A percentile compares a stretch with the other conserved stretches of the same genome.
These are phyloP conservation scores for Cicer yamashitae DNA, from an alignment of 306 rosid genomes.

Conservation along the genomic window DNA sequence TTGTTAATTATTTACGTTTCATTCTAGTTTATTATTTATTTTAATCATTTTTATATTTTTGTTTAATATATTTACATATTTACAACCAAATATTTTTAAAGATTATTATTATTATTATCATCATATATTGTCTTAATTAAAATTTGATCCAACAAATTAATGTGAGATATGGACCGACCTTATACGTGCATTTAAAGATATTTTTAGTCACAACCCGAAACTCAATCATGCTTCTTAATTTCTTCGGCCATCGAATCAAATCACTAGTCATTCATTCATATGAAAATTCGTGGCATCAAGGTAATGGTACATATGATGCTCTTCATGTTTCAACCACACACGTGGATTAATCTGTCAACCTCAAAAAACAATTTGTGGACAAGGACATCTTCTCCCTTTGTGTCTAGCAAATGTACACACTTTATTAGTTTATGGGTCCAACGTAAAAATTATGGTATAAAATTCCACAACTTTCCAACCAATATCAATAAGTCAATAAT, in stretches of 20 bases:
- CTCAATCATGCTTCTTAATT: constrained; percentile 9
- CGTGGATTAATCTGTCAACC: constrained; percentile 44
- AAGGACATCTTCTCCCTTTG: constrained; percentile 41
- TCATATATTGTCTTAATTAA: background rate
- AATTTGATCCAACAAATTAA: background rate
- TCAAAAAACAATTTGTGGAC: constrained; percentile 58
- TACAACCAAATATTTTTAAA: background rate
- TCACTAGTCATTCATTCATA: background rate
- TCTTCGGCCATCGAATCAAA: constrained; percentile 13
- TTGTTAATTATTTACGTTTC: background rate
- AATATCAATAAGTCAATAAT: constrained; percentile 49
- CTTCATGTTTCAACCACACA: constrained; percentile 56
- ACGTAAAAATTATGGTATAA: constrained; percentile 20
- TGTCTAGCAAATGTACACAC: constrained; percentile 33
- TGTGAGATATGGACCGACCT: background rate
- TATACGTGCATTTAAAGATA: background rate
- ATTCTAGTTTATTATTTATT: background rate
- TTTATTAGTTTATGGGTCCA: constrained; percentile 35
- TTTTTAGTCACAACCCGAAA: background rate
- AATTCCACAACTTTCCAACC: constrained; percentile 36
- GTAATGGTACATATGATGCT: constrained; percentile 23
- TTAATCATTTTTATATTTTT: background rate
- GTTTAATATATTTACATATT: background rate
- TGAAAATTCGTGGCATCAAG: constrained; percentile 39
- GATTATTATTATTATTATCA: background rate